A percentile compares a stretch with the other conserved stretches of the same genome.
phyloP scores from a whole-genome alignment of 306 rosid genomes.

The Quercus suber region DNA sequence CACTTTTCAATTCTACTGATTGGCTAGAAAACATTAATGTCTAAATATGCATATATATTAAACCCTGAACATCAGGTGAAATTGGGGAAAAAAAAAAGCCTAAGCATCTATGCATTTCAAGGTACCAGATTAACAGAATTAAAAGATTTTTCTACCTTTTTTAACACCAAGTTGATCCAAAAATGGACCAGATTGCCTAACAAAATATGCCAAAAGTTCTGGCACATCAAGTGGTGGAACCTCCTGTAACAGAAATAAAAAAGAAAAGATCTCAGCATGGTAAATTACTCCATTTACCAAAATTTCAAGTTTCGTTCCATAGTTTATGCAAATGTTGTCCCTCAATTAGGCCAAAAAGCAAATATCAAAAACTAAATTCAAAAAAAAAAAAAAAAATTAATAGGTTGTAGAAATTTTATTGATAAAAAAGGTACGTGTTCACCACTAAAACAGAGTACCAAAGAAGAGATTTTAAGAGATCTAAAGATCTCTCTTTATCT shows the following conservation, averaged over 20 bases:
- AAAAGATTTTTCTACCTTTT: constrained; percentile 46
- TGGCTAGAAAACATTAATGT: not conserved
- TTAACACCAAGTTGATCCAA: constrained; percentile 91
- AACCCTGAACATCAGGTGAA: not conserved
- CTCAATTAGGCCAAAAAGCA: not conserved
- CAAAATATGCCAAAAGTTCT: constrained; percentile 91
- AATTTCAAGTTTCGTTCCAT: not conserved
- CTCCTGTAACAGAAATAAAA: constrained; percentile 48
- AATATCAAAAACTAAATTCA: not conserved
- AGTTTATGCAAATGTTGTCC: not conserved
- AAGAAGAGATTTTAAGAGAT: no score
- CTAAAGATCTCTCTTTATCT: no score
- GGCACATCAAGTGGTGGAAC: constrained; percentile 87
- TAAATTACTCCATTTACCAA: not conserved
- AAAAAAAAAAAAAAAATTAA: no score
- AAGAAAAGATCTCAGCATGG: constrained; percentile 17
- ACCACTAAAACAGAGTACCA: no score
- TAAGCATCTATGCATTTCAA: not conserved
- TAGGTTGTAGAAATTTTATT: no score
- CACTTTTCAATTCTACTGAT: not conserved
- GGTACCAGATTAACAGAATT: not conserved
- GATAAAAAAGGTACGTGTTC: no score
- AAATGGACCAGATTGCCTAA: constrained; percentile 83
- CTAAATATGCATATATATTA: no score
- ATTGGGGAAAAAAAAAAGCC: not conserved